Percentiles rank a stretch among this genome's conserved stretches.
Conservation (phyloP, 2,329 filamentous ascomycete species). For the Escovopsis sp. region DNA sequence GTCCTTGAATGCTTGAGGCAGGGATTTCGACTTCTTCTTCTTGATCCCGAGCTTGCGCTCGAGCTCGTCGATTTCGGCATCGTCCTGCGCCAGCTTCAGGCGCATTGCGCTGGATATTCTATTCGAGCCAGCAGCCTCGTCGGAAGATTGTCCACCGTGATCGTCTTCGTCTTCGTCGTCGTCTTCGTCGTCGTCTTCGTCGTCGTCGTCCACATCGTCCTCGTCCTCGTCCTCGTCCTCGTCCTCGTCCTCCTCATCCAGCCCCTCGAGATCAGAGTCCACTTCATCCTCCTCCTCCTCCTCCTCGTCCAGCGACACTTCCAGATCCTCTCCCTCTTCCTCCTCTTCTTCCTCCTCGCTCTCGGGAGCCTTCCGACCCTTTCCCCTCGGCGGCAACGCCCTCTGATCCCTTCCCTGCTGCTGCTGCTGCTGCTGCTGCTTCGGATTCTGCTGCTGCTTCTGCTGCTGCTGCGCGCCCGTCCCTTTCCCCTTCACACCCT, state of each 20-base stretch:
- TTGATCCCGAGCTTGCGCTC: slow-evolving; percentile 78
- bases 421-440: background rate
- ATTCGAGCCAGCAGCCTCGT: background rate
- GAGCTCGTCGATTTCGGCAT: slow-evolving; percentile 73
- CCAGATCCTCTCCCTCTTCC: slow-evolving; percentile 2
- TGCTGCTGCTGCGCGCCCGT: background rate
- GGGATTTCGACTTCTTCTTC: slow-evolving; percentile 61
- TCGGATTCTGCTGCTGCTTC: background rate
- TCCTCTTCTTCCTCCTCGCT: background rate
- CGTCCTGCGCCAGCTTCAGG: slow-evolving; percentile 61
- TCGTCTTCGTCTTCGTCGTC: too few relatives aligned
- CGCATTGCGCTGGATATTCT: slow-evolving; percentile 10
- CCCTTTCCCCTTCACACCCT: background rate
- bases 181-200: slow-evolving; percentile 9
- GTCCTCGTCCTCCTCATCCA: slow-evolving; percentile 11
- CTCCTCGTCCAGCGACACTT: background rate
- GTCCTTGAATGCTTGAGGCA: slow-evolving; percentile 60
- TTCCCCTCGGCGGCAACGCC: background rate
- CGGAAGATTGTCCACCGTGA: background rate
- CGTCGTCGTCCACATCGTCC: slow-evolving; percentile 9
- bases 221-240: slow-evolving; percentile 12
- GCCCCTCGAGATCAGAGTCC: slow-evolving; percentile 3
- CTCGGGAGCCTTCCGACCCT: background rate
- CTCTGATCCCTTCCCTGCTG: background rate
- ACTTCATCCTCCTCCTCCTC: slow-evolving; percentile 5